Base-by-base conservation (phyloP, 345 rosid genomes). In the Gossypium turneri region DNA sequence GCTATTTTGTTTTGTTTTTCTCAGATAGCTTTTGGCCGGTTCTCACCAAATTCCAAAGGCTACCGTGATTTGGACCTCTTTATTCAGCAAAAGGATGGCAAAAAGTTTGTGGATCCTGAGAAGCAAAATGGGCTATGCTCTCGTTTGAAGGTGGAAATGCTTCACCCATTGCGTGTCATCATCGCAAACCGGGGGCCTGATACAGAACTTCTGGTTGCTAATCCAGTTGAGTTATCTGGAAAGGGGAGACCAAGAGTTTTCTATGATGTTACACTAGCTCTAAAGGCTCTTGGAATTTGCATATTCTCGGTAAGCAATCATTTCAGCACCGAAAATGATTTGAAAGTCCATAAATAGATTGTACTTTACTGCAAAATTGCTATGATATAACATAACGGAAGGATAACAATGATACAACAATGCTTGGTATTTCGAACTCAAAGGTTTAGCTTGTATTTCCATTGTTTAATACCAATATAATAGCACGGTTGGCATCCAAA, bases 221-320 rank as follows among this genome's bases (percentile, higher is more conserved):
- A 90, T 81, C 98, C 97, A 43, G 98, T 90, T 48, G 97, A 94
- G 81, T 76, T 88, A 76, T 94, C 92, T 63, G 94, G 97, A 56
- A 83, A 79, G 56, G 97, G 97, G 79, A 87, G 98, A 65, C 98
- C 98, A 1, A 83, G 89, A 50, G 97, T 92, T 72, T 94, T 94
- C 85, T 90, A 89, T 67, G 96, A 94, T 62, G 88, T 90, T 45
- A 94, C 97, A 9, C 83, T 82, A 73, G 88, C 97, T 63, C 78
- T 90, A 55, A 92, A 94, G 85, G 71, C 80, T 56, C 90, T 89
- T 64, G 93, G 90, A 52, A 84, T 94, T 77, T 90, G 96, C 74
- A 75, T 94, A 60, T 94, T 94, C 87, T 92, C 89, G 78, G 98
- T 92, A 84, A 80, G 90, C 70, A 76, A 24, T 67, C 10, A 16